Conservation (phyloP, 192 early-diverging fungal genomes). For the Helicostylum pulchrum region DNA sequence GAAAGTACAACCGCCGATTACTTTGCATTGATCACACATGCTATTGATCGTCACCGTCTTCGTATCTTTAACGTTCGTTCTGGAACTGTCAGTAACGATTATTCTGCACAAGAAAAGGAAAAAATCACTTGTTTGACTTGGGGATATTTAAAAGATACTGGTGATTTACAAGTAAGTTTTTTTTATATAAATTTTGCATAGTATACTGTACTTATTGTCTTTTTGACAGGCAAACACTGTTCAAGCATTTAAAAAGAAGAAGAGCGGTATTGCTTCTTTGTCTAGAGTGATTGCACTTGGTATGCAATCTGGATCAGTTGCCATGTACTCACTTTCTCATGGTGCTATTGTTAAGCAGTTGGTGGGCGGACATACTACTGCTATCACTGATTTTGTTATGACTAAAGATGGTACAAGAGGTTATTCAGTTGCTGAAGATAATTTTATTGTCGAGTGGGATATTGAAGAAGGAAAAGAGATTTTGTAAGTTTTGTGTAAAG, state of each 20-base stretch:
- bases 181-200: no score
- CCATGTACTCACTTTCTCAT: conserved; percentile 49
- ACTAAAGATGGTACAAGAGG: conserved; percentile 42
- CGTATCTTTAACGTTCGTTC: conserved; percentile 52
- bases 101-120: conserved; percentile 44
- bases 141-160: conserved; percentile 40
- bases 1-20: conserved; percentile 22
- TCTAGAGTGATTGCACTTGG: conserved; percentile 50
- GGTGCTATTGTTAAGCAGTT: conserved; percentile 43
- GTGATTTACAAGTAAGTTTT: conserved; percentile 19
- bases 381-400: conserved; percentile 50
- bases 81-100: conserved; percentile 50
- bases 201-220: not conserved
- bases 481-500: conserved; percentile 18
- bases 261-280: not conserved
- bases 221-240: not conserved
- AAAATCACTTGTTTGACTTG: conserved; percentile 52
- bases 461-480: conserved; percentile 43
- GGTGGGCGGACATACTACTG: conserved; percentile 38
- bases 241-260: conserved; percentile 36
- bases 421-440: conserved; percentile 50
- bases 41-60: conserved; percentile 53
- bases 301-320: conserved; percentile 45
- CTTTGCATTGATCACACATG: conserved; percentile 53
- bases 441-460: conserved; percentile 52